phyloP scores from a whole-genome alignment of 192 early-diverging fungal species.

The Backusella liffmaniae region DNA sequence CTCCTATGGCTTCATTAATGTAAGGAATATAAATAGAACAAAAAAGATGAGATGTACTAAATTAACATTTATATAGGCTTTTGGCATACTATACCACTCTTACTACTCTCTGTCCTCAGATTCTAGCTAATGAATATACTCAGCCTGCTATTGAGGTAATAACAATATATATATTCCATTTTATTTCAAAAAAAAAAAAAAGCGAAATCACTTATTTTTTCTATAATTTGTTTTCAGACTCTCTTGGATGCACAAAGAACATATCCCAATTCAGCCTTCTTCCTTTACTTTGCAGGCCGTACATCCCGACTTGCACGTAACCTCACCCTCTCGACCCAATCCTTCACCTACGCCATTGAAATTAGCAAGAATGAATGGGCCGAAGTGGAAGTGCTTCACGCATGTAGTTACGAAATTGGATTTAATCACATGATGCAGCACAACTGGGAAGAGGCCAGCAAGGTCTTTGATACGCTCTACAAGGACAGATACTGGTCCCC shows the following conservation, averaged over 20 bases:
- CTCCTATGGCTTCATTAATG: constrained; percentile 51
- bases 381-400: constrained; percentile 39
- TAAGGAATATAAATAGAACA: constrained; percentile 18
- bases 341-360: constrained; percentile 41
- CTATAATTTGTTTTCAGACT: neutral
- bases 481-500: constrained; percentile 51
- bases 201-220: neutral
- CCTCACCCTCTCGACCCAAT: constrained; percentile 40
- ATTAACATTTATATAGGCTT: constrained; percentile 16
- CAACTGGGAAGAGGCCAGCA: constrained; percentile 41
- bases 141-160: constrained; percentile 27
- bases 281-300: constrained; percentile 48
- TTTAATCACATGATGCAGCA: constrained; percentile 43
- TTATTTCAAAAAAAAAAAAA: too few relatives aligned
- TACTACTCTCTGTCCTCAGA: constrained; percentile 29
- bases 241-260: constrained; percentile 42
- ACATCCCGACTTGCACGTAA: constrained; percentile 41
- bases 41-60: neutral
- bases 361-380: constrained; percentile 40
- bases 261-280: constrained; percentile 50
- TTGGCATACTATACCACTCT: constrained; percentile 25
- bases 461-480: constrained; percentile 36
- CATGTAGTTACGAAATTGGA: constrained; percentile 48
- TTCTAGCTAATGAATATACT: constrained; percentile 14
- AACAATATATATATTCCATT: too few relatives aligned